phyloP scores from a whole-genome alignment of 129 eudicot genomes.

The Calendula officinalis region DNA sequence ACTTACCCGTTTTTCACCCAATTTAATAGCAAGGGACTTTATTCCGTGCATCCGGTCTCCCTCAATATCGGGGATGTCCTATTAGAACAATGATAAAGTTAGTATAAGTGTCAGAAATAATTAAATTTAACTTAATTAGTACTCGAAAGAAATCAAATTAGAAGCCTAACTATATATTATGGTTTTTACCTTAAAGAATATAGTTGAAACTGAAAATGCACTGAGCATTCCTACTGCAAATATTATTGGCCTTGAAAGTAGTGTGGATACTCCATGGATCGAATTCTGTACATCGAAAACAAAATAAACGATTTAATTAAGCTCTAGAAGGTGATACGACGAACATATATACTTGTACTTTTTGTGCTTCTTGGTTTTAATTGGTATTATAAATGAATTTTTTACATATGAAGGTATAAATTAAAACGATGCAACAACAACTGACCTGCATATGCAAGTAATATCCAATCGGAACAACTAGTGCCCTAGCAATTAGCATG shows the following conservation, averaged over 20 bases:
- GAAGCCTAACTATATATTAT: not conserved
- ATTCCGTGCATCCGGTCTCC: constrained; percentile 35
- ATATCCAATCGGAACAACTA: constrained; percentile 26
- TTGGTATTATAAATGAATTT: too few relatives aligned
- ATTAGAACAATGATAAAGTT: not conserved
- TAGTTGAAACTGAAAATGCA: constrained; percentile 26
- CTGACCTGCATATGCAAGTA: constrained; percentile 33
- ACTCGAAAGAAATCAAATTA: not conserved
- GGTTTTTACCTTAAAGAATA: constrained; percentile 31
- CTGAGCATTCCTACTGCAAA: constrained; percentile 27
- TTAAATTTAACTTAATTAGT: not conserved
- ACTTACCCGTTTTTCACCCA: constrained; percentile 27
- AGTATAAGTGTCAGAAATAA: not conserved
- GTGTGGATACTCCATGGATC: constrained; percentile 7
- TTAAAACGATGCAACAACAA: not conserved
- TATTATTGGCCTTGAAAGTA: constrained; percentile 25
- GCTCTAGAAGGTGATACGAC: too few relatives aligned
- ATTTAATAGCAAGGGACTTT: constrained; percentile 20
- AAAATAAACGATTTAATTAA: too few relatives aligned
- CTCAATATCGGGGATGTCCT: constrained; percentile 36
- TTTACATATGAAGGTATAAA: not conserved
- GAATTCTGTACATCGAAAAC: not conserved
- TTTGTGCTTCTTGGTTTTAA: too few relatives aligned
- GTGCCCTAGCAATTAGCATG: constrained; percentile 25
- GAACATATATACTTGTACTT: too few relatives aligned